Percentiles rank a stretch among this genome's conserved stretches.
Conservation (phyloP, 257 asterid genomes). For the Forsythia suspensa region DNA sequence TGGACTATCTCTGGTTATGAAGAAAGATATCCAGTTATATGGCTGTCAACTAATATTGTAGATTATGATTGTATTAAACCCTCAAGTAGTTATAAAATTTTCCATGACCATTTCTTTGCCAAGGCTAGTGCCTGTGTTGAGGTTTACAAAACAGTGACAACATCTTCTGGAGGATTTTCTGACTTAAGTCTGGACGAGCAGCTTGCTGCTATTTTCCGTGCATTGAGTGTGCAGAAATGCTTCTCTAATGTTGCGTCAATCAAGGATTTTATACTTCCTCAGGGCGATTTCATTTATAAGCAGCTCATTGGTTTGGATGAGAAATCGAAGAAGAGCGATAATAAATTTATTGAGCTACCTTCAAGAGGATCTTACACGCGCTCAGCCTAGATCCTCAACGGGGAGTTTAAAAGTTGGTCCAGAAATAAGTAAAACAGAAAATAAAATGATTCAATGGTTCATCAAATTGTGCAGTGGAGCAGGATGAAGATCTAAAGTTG, state of each 20-base stretch:
- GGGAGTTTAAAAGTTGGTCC: conserved; percentile 54
- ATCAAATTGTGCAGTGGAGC: conserved; percentile 40
- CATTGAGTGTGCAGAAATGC: conserved; percentile 70
- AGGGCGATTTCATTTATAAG: conserved; percentile 77
- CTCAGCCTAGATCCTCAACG: conserved; percentile 32
- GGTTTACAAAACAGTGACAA: conserved; percentile 71
- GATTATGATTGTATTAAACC: conserved; percentile 90
- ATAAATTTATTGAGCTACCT: conserved; percentile 55
- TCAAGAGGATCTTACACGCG: conserved; percentile 34
- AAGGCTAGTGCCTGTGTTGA: conserved; percentile 59
- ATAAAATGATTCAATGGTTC: conserved; percentile 23
- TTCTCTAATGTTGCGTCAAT: conserved; percentile 64
- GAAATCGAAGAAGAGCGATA: conserved; percentile 59
- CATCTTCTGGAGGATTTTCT: conserved; percentile 60
- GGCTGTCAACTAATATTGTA: conserved; percentile 77
- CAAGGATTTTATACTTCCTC: conserved; percentile 76
- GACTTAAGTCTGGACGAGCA: conserved; percentile 70
- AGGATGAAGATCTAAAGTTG: conserved; percentile 65
- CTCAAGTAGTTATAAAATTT: conserved; percentile 64
- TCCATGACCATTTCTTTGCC: conserved; percentile 38
- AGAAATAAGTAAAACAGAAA: conserved; percentile 33
- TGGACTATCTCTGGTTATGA: conserved; percentile 95
- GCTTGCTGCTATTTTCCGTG: conserved; percentile 84
- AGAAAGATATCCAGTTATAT: conserved; percentile 83
- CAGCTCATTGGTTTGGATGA: conserved; percentile 87